Evolutionary conservation across 2,329 filamentous ascomycete species (phyloP).

Genomic region (Penicillium sp.): DNA sequence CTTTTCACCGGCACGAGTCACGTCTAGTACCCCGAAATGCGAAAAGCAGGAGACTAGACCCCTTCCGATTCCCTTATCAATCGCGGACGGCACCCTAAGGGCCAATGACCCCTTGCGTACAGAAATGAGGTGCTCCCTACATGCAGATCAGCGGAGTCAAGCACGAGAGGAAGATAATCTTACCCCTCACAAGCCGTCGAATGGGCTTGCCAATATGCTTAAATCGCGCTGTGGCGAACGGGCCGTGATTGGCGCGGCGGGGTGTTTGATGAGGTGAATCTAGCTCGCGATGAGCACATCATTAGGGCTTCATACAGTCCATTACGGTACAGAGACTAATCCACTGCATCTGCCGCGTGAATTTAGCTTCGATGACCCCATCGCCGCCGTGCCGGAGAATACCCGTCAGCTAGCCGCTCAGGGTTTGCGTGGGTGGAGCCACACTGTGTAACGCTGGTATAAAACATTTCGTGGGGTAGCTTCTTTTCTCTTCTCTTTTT

Average conservation of each 20-base stretch:
- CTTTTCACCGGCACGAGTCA: no score
- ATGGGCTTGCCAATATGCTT: background rate
- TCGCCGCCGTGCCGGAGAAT: background rate
- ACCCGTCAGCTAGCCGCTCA: no score
- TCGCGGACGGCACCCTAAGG: no score
- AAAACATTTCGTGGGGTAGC: background rate
- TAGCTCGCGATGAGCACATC: conserved; percentile 11
- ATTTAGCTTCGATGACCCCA: conserved; percentile 14
- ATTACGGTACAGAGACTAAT: background rate
- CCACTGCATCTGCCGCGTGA: background rate
- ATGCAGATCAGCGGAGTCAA: background rate
- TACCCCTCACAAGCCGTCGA: conserved; percentile 2
- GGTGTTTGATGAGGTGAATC: conserved; percentile 3
- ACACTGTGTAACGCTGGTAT: background rate
- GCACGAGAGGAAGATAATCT: background rate
- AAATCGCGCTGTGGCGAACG: no score
- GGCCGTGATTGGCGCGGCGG: background rate
- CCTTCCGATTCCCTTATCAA: background rate
- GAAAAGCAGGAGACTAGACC: no score
- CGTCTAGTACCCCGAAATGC: no score
- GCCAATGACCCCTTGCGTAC: background rate
- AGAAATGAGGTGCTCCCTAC: conserved; percentile 14
- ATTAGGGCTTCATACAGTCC: background rate
- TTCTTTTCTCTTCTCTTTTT: background rate
- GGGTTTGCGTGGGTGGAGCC: no score